Evolutionary conservation across 2,329 filamentous ascomycete genomes (phyloP).

Genomic region (Xylariaceae sp.): DNA sequence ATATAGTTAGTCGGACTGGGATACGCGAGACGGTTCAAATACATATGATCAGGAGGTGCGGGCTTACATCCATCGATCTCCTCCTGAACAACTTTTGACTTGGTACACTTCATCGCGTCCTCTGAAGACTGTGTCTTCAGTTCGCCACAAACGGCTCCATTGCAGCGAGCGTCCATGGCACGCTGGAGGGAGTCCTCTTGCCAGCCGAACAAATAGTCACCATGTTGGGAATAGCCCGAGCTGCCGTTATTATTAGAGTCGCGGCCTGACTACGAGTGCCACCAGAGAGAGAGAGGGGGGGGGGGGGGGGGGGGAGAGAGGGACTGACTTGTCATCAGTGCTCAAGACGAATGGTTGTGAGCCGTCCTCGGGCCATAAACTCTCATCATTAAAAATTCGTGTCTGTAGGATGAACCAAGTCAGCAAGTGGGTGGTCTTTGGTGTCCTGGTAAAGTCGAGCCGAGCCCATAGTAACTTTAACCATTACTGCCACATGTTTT

Average conservation of each 20-base stretch:
- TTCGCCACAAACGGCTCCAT: constrained; percentile 37
- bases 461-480: background rate
- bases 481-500: background rate
- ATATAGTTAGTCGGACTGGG: constrained; percentile 18
- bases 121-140: constrained; percentile 37
- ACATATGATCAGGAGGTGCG: background rate
- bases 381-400: constrained; percentile 36
- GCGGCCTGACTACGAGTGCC: too few relatives aligned
- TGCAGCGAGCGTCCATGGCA: constrained; percentile 50
- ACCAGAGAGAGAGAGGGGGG: too few relatives aligned
- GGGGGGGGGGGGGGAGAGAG: too few relatives aligned
- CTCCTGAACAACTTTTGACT: constrained; percentile 31
- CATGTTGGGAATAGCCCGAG: constrained; percentile 41
- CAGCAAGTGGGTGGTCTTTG: background rate
- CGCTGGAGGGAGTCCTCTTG: constrained; percentile 49
- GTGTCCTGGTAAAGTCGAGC: background rate
- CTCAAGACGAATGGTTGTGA: constrained; percentile 44
- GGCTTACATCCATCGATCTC: constrained; percentile 42
- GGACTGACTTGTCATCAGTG: constrained; percentile 33
- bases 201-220: constrained; percentile 53
- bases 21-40: background rate
- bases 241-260: constrained; percentile 16
- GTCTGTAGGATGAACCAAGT: constrained; percentile 24
- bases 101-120: constrained; percentile 37
- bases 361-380: constrained; percentile 38